Evolutionary conservation across 495 filamentous ascomycete species (phyloP).

Genomic region (Pyronema domesticum): DNA sequence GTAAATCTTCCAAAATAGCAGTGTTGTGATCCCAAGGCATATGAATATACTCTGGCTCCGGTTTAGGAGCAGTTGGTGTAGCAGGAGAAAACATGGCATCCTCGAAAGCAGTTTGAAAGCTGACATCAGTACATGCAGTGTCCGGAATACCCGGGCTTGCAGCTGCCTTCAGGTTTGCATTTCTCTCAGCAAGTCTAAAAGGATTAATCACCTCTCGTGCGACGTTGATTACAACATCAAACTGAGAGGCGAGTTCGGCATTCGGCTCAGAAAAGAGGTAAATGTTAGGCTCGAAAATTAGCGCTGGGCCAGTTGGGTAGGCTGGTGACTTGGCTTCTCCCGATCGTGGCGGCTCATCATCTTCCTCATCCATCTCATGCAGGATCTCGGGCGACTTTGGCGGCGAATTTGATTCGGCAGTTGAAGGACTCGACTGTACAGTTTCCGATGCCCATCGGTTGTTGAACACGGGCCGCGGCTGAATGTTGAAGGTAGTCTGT

Average conservation of each 20-base stretch:
- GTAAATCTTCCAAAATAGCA: conserved; percentile 74
- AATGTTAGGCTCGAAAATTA: conserved; percentile 84
- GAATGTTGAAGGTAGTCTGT: conserved; percentile 18
- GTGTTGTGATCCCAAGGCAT: conserved; percentile 97
- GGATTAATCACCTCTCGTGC: conserved; percentile 88
- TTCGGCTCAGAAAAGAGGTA: conserved; percentile 85
- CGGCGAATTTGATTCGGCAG: conserved; percentile 20
- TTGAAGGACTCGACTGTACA: conserved; percentile 12
- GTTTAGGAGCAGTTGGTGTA: conserved; percentile 24
- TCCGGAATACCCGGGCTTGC: conserved; percentile 31
- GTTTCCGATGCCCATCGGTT: not conserved
- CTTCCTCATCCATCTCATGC: conserved; percentile 45
- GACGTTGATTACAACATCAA: conserved; percentile 89
- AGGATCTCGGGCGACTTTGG: conserved; percentile 21
- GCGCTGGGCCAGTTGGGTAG: conserved; percentile 81
- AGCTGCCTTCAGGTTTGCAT: conserved; percentile 22
- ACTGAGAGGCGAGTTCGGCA: conserved; percentile 61
- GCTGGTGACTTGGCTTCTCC: conserved; percentile 72
- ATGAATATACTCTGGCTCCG: conserved; percentile 80
- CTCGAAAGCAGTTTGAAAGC: conserved; percentile 59
- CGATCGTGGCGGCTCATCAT: conserved; percentile 52
- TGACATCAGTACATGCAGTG: conserved; percentile 49
- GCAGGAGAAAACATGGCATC: conserved; percentile 19
- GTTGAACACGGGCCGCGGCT: conserved; percentile 12
- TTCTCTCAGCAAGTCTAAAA: conserved; percentile 36